Evolutionary conservation across 805 yeast species (phyloP).

Genomic region (Peterozyma xylosa): DNA sequence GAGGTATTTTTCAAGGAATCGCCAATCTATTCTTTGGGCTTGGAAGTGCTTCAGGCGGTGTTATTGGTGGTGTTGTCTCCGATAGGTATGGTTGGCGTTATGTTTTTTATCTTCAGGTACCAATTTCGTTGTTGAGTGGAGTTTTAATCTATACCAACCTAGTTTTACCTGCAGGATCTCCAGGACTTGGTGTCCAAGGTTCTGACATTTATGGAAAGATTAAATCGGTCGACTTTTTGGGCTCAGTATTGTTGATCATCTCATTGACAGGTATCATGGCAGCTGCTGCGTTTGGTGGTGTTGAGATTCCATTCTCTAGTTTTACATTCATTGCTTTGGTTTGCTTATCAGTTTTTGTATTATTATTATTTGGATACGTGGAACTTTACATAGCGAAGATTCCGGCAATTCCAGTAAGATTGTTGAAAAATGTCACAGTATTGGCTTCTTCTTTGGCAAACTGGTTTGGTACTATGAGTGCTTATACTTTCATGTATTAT

Average conservation of each 20-base stretch:
- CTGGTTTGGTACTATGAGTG: constrained; percentile 65
- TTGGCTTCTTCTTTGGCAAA: constrained; percentile 59
- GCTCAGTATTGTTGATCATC: constrained; percentile 51
- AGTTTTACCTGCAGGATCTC: constrained; percentile 34
- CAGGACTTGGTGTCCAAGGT: constrained; percentile 46
- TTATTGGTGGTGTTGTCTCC: constrained; percentile 52
- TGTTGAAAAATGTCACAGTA: constrained; percentile 52
- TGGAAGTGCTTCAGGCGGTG: constrained; percentile 72
- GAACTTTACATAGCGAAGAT: constrained; percentile 47
- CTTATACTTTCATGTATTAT: constrained; percentile 57
- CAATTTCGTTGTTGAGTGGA: constrained; percentile 37
- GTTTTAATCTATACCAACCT: constrained; percentile 28
- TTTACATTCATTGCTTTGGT: constrained; percentile 27
- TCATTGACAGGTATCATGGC: constrained; percentile 52
- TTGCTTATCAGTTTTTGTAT: constrained; percentile 23
- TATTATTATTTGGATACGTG: constrained; percentile 36
- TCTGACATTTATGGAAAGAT: constrained; percentile 36
- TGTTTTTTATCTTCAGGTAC: constrained; percentile 47
- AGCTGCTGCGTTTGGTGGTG: constrained; percentile 63
- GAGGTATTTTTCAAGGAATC: constrained; percentile 81
- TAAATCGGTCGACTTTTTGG: constrained; percentile 59
- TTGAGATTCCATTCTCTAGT: constrained; percentile 40
- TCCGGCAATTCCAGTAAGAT: constrained; percentile 61
- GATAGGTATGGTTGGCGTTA: constrained; percentile 57
- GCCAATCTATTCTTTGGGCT: constrained; percentile 70